Evolutionary conservation across 2,329 filamentous ascomycete genomes (phyloP).

Genomic region (Hypoxylon sp.): DNA sequence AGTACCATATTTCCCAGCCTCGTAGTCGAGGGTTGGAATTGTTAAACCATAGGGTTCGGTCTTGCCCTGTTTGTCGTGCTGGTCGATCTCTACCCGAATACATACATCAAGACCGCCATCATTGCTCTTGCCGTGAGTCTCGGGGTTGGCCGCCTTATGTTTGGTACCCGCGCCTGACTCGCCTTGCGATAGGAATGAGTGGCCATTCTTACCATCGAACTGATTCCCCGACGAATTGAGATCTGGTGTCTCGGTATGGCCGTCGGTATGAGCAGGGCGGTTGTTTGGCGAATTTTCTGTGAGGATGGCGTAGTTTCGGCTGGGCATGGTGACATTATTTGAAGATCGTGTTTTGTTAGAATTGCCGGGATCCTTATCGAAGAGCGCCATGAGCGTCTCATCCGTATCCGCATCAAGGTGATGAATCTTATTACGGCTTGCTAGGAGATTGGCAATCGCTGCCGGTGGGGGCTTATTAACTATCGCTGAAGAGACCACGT

Average conservation of each 20-base stretch:
- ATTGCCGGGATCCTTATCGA: slow-evolving; percentile 87
- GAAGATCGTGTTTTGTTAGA: slow-evolving; percentile 79
- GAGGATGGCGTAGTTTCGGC: slow-evolving; percentile 92
- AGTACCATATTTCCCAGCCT: slow-evolving; percentile 50
- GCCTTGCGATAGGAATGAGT: slow-evolving; percentile 79
- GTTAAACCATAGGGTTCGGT: slow-evolving; percentile 88
- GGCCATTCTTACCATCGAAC: slow-evolving; percentile 72
- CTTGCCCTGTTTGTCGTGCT: slow-evolving; percentile 82
- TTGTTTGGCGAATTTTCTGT: slow-evolving; percentile 84
- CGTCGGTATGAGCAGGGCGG: slow-evolving; percentile 47
- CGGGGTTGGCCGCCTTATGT: slow-evolving; percentile 77
- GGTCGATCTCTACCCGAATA: slow-evolving; percentile 89
- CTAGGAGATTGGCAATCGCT: slow-evolving; percentile 90
- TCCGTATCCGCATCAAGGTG: slow-evolving; percentile 81
- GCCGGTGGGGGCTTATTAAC: slow-evolving; percentile 94
- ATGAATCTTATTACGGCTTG: slow-evolving; percentile 87
- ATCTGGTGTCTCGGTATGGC: slow-evolving; percentile 33
- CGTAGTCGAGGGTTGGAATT: slow-evolving; percentile 76
- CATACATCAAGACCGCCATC: slow-evolving; percentile 82
- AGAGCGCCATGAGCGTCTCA: slow-evolving; percentile 94
- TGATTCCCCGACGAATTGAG: slow-evolving; percentile 29
- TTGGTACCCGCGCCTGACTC: slow-evolving; percentile 83
- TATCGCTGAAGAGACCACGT: slow-evolving; percentile 93
- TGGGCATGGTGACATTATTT: slow-evolving; percentile 91
- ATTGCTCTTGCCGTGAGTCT: slow-evolving; percentile 68